These are phyloP conservation scores for Arxiozyma heterogenica DNA, from an alignment of 1,139 yeast genomes.

Conservation along the genomic window DNA sequence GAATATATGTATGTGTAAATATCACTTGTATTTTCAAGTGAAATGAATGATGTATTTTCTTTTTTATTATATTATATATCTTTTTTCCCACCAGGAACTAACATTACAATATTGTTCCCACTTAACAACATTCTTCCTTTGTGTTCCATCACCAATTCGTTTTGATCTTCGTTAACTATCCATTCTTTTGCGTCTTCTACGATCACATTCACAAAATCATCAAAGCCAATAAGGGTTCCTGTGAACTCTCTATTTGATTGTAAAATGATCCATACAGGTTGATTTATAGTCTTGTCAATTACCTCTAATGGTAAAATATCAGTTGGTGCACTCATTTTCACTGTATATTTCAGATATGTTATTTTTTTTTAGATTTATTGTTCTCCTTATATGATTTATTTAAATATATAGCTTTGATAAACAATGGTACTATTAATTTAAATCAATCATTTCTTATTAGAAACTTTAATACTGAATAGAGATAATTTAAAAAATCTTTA, in stretches of 20 bases:
- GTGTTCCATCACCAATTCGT: constrained; percentile 36
- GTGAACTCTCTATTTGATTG: constrained; percentile 68
- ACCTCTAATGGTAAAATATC: constrained; percentile 62
- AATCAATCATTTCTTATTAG: too few species aligned
- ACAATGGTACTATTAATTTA: too few species aligned
- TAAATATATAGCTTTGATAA: too few species aligned
- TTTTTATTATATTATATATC: constrained; percentile 4
- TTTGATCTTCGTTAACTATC: constrained; percentile 27
- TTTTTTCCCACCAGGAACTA: constrained; percentile 41
- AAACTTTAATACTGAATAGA: too few species aligned
- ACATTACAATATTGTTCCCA: constrained; percentile 85
- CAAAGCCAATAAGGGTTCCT: constrained; percentile 86
- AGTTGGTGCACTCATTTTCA: constrained; percentile 9
- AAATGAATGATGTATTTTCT: too few species aligned
- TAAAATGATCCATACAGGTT: constrained; percentile 52
- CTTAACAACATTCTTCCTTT: constrained; percentile 61
- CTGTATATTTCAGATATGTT: not conserved
- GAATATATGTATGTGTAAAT: not conserved
- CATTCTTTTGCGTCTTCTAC: constrained; percentile 69
- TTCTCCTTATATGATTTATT: too few species aligned
- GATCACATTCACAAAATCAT: constrained; percentile 90
- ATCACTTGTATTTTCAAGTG: too few species aligned
- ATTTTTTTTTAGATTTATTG: not conserved
- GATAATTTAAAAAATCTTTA: too few species aligned
- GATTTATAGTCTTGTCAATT: constrained; percentile 80